Base-by-base conservation (phyloP, 2,329 filamentous ascomycete species). In the Beauveria scarabaeidicola region DNA sequence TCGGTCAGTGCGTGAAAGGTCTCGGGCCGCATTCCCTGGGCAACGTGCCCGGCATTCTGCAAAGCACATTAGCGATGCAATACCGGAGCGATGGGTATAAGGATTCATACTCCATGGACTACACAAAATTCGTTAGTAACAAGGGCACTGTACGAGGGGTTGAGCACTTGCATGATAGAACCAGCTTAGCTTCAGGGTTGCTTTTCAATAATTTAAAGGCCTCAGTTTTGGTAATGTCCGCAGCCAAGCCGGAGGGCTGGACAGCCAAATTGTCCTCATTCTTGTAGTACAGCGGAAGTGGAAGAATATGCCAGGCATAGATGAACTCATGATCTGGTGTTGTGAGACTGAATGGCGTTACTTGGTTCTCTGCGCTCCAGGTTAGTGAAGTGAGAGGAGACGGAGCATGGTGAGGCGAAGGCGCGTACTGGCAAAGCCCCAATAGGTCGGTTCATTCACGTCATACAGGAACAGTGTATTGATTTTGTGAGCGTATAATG, bases 301-400 rank as follows among this genome's bases (percentile, higher is more conserved):
- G 93, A 52, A 97, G 76, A 58, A 97, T 81, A 69, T 97, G 93
- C 93, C 93, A 97, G 27, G 89, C 89, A 69, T 94, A 95, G 19
- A 97, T 75, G 2, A 78, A 84, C 71, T 92, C 87, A 43, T 85
- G 84, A 70, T 97, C 92, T 1, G 84, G 77, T 0, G 91, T 94
- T 4, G 74, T 75, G 41, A 97, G 74, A 52, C 83, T 85, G 71
- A 97, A 97, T 0, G 93, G 89, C 6, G 90, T 91, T 3, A 96
- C 88, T 74, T 97, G 93, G 66, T 91, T 91, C 69, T 85, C 89
- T 93, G 32, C 13, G n/a, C 65, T 2, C 10, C 2, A 50, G 21
- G 25, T 47, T 23, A 58, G 51, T 50, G n/a, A 46, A 9, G 27
- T 48, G 19, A 47, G 8, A 27, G n/a, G 11, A 19, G 17, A 40